A percentile compares a stretch with the other conserved stretches of the same genome.
These are phyloP conservation scores for Boletus eberwhitei DNA, from an alignment of 768 basidiomycete species.

Conservation along the genomic window DNA sequence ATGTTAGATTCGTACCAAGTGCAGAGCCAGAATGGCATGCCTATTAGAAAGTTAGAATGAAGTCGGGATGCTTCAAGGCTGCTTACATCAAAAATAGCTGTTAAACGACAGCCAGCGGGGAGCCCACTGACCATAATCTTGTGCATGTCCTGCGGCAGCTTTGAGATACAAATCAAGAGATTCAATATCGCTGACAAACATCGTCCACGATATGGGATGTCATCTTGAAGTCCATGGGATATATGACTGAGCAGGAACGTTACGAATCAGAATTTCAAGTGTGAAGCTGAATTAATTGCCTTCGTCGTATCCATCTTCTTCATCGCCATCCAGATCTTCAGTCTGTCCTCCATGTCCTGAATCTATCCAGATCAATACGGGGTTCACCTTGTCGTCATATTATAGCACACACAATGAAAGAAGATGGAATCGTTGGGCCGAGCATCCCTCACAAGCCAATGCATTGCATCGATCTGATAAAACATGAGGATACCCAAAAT, in stretches of 20 bases:
- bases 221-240: conserved; percentile 69
- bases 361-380: conserved; percentile 39
- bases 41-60: conserved; percentile 33
- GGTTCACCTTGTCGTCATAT: background rate
- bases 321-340: conserved; percentile 78
- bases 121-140: conserved; percentile 75
- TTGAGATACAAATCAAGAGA: conserved; percentile 2
- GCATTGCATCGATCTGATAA: conserved; percentile 69
- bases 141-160: conserved; percentile 57
- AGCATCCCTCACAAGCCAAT: conserved; percentile 86
- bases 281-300: conserved; percentile 33
- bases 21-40: conserved; percentile 90
- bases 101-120: conserved; percentile 85
- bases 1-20: conserved; percentile 48
- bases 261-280: background rate
- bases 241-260: conserved; percentile 57
- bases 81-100: conserved; percentile 74
- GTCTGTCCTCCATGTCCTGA: conserved; percentile 95
- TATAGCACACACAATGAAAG: conserved; percentile 68
- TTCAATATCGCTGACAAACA: conserved; percentile 42
- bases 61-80: background rate
- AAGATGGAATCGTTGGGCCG: conserved; percentile 81
- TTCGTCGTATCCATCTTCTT: conserved; percentile 83
- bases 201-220: conserved; percentile 87
- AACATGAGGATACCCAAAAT: background rate